phyloP scores from a whole-genome alignment of 2,329 filamentous ascomycete genomes.

The Davidsoniella virescens region DNA sequence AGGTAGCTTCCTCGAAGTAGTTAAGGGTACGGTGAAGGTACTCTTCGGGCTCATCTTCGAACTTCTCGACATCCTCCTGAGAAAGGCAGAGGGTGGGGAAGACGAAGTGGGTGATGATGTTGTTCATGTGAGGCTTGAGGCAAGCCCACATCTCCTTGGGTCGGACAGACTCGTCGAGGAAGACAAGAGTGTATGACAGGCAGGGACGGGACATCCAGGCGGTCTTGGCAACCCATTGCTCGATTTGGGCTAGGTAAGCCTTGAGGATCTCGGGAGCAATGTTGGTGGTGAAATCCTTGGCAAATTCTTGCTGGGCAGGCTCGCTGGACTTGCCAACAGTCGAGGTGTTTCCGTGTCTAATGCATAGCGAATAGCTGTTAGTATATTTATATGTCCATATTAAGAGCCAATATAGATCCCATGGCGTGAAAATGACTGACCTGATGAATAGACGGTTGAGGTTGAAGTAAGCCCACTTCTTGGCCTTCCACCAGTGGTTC shows the following conservation, averaged over 20 bases:
- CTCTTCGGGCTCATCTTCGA: conserved; percentile 86
- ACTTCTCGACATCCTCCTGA: conserved; percentile 83
- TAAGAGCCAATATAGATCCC: neutral
- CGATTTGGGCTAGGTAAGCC: conserved; percentile 83
- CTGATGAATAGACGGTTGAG: conserved; percentile 88
- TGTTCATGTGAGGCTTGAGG: conserved; percentile 83
- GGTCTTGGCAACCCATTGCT: conserved; percentile 92
- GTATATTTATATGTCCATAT: neutral
- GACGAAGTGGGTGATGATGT: conserved; percentile 81
- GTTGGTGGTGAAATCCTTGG: conserved; percentile 77
- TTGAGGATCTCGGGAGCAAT: conserved; percentile 95
- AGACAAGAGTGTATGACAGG: conserved; percentile 82
- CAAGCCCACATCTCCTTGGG: conserved; percentile 95
- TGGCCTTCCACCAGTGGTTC: conserved; percentile 99
- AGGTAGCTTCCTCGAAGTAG: conserved; percentile 92
- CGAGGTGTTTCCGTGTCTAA: conserved; percentile 75
- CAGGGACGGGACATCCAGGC: conserved; percentile 90
- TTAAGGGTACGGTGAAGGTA: conserved; percentile 96
- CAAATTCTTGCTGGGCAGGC: conserved; percentile 49
- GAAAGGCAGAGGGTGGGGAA: conserved; percentile 91
- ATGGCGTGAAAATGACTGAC: conserved; percentile 29
- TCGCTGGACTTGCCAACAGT: conserved; percentile 60
- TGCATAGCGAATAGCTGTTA: neutral
- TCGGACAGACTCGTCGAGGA: conserved; percentile 92
- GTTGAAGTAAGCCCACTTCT: conserved; percentile 99